A percentile compares a stretch with the other conserved stretches of the same genome.
Conservation (phyloP, 228 moss, liverwort and hornwort genomes). For the Sphagnum fallax region DNA sequence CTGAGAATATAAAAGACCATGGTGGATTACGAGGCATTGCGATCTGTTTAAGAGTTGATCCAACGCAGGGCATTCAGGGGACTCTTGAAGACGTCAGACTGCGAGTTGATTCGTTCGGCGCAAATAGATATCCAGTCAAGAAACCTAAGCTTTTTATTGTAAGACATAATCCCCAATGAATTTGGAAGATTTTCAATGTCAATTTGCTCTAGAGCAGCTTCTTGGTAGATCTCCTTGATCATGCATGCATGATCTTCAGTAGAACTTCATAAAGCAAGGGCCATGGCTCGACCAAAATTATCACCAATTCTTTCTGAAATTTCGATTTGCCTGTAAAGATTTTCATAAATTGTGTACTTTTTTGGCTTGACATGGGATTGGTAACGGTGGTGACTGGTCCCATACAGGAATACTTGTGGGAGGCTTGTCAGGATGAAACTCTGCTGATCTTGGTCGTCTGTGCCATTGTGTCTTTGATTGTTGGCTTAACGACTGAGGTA, state of each 20-base stretch:
- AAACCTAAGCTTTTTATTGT: slow-evolving; percentile 66
- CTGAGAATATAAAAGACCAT: slow-evolving; percentile 40
- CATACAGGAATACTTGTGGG: slow-evolving; percentile 63
- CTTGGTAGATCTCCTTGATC: not conserved
- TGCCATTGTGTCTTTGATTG: slow-evolving; percentile 70
- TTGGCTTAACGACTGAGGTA: slow-evolving; percentile 85
- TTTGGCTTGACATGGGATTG: not conserved
- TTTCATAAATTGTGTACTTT: not conserved
- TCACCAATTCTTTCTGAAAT: not conserved
- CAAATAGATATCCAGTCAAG: slow-evolving; percentile 85
- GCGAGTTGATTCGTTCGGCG: slow-evolving; percentile 58
- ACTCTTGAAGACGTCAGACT: slow-evolving; percentile 34
- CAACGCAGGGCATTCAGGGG: slow-evolving; percentile 46
- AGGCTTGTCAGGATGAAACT: slow-evolving; percentile 85
- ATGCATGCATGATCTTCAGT: not conserved
- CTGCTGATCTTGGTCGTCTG: slow-evolving; percentile 71
- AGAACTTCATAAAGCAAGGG: not conserved
- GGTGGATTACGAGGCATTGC: slow-evolving; percentile 64
- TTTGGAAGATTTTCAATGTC: not conserved
- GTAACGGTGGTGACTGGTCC: too few relatives aligned
- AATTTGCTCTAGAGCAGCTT: not conserved
- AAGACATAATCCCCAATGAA: not conserved
- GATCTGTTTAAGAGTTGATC: slow-evolving; percentile 53
- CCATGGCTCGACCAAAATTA: not conserved
- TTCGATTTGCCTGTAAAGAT: not conserved